Evolutionary conservation across 176 grass and related monocot genomes (phyloP).

Genomic region (Alloteropsis semialata): DNA sequence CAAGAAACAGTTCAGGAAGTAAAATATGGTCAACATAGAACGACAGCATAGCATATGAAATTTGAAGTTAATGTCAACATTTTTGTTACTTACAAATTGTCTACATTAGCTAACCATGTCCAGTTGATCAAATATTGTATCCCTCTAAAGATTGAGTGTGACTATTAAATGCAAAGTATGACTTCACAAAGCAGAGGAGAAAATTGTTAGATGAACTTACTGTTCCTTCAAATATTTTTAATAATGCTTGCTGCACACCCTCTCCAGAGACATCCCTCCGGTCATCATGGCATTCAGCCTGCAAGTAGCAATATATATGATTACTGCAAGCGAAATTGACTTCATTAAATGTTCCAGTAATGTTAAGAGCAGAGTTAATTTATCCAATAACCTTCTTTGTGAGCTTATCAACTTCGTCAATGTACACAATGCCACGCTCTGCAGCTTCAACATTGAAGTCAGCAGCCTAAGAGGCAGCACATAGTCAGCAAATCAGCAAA

Average conservation of each 20-base stretch:
- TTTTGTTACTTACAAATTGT: neutral
- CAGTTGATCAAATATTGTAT: conserved; percentile 5
- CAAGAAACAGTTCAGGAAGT: neutral
- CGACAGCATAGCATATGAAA: neutral
- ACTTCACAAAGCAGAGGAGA: neutral
- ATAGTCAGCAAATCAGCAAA: conserved; percentile 28
- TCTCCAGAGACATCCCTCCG: conserved; percentile 71
- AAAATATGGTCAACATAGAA: neutral
- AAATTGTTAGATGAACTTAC: conserved; percentile 27
- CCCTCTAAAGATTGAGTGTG: neutral
- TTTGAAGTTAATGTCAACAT: neutral
- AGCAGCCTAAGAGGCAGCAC: conserved; percentile 49
- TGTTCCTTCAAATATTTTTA: conserved; percentile 79
- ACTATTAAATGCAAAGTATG: neutral
- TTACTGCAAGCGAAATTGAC: too few species aligned
- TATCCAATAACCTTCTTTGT: conserved; percentile 55
- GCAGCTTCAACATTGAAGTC: conserved; percentile 53
- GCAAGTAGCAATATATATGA: conserved; percentile 11
- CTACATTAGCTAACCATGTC: neutral
- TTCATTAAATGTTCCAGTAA: neutral
- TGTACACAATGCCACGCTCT: conserved; percentile 69
- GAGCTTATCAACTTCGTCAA: conserved; percentile 84
- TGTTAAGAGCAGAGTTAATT: conserved; percentile 6
- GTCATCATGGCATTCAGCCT: conserved; percentile 39
- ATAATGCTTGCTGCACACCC: conserved; percentile 71